Evolutionary conservation across 805 yeast species (phyloP), one percentile per base, ranked within the genome.

Genomic region (Lipomyces chichibuensis): DNA sequence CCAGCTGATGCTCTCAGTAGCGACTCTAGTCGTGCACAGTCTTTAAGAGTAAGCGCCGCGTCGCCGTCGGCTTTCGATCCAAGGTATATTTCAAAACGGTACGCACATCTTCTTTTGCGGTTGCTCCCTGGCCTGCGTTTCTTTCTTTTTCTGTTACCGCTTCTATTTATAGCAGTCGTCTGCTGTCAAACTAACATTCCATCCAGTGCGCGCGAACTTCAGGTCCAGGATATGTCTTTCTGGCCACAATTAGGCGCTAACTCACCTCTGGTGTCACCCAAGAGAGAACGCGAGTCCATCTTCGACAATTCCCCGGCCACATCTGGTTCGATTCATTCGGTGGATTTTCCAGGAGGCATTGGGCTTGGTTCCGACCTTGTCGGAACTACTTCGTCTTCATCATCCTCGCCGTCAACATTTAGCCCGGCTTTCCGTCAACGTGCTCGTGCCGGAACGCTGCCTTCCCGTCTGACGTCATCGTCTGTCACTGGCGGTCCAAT

Each of bases 361-460:
- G 14, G 39, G 57, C 14, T 27, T 46, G n/a, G 32, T 25, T 20
- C 59, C 32, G 67, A 57, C 25, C 39, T 60, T 33, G 49, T 33
- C 25, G 25, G 25, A 17, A 55, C 60, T 9, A 23, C 55, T 2
- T 65, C 68, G 9, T 43, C 35, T n/a, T 39, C 67, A 37, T 43
- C 63, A 32, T 29, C 65, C 29, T 33, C 60, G 20, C 55, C 69
- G 14, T 55, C 67, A n/a, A 13, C 69, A 35, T 58, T 63, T n/a
- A 29, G 43, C 35, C 65, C 71, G 32, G 65, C 69, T 25, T 76
- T 80, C 62, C 79, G 86, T 72, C 81, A 85, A 17, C 83, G 95
- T 69, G 86, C 89, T 57, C 83, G 96, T 70, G 90, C 95, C 1
- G 95, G 95, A 2, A 90, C 96, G 14, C 79, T 90, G 59, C 94